Percentiles rank a stretch among this genome's conserved stretches.
phyloP scores from a whole-genome alignment of 768 basidiomycete genomes.

The Amyloporia xantha region DNA sequence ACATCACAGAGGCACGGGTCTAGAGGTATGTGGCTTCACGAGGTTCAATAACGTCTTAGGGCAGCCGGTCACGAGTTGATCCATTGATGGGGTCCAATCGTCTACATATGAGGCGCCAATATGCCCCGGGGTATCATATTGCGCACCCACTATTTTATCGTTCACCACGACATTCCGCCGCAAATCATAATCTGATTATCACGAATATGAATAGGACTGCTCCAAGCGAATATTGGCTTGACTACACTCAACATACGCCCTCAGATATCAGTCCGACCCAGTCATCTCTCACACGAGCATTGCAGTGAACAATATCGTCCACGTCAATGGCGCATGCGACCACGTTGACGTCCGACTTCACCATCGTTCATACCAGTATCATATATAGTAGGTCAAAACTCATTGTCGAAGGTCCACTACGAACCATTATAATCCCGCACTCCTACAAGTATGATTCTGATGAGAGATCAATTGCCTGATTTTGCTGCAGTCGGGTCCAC shows the following conservation, averaged over 20 bases:
- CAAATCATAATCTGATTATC: conserved; percentile 8
- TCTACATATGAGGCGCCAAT: neutral
- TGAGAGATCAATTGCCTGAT: no score
- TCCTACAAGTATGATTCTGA: no score
- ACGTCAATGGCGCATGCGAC: no score
- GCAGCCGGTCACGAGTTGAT: neutral
- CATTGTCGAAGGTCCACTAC: no score
- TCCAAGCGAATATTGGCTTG: conserved; percentile 12
- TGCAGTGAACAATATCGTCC: no score
- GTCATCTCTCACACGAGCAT: no score
- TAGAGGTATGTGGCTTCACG: neutral
- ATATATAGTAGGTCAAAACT: no score
- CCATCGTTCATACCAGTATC: no score
- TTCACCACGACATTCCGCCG: neutral
- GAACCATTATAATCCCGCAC: no score
- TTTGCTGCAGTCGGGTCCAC: no score
- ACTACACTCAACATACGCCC: conserved; percentile 12
- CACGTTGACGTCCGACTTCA: no score
- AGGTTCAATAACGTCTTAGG: neutral
- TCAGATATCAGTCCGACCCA: no score
- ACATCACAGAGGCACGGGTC: neutral
- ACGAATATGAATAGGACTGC: conserved; percentile 12
- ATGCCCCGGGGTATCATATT: neutral
- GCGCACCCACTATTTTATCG: neutral
- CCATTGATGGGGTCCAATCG: neutral